Base-by-base conservation (phyloP, 257 asterid species). In the Ophiorrhiza pumila region DNA sequence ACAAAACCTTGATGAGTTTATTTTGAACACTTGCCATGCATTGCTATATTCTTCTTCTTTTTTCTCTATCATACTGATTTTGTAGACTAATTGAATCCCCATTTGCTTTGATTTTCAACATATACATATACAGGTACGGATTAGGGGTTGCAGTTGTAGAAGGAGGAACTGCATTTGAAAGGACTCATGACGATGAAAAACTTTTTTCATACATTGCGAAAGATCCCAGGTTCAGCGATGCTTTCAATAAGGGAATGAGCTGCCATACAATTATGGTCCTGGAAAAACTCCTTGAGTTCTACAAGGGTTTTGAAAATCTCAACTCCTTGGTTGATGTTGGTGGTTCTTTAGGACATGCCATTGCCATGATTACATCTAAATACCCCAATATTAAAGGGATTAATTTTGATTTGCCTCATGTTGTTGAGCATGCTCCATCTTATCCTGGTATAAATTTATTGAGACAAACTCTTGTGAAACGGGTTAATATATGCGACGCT, bases 241-340 rank as follows among this genome's bases (percentile, higher is more conserved):
- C 74, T n/a, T 79, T 73, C 53, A 65, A 73, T 22, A 35, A 76
- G 32, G 81, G 76, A 20, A 82, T 82, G 84, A 3, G n/a, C 13
- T 49, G 37, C 39, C 67, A 76, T 15, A 58, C 83, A 18, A 52
- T 52, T 8, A 2, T 76, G 27, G n/a, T 27, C 7, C 58, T 83
- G 69, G 74, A 72, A 29, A 64, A 35, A 29, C 57, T 78, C 66
- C n/a, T n/a, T 2, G 57, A 78, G 1, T 14, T 29, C 13, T 83
- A 83, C 71, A 32, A 69, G 4, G 85, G 83, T 5, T 83, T 83
- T 39, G 79, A 75, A 6, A 15, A 66, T 4, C 32, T 83, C 22
- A 60, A 45, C 5, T 35, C 67, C 7, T 55, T 83, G 64, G 81
- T 80, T 27, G 72, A 81, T 58, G 88, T 84, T 46, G 85, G 85